Evolutionary conservation across 108 stramenopile genomes (phyloP).

Genomic region (Discostella pseudostelligera): DNA sequence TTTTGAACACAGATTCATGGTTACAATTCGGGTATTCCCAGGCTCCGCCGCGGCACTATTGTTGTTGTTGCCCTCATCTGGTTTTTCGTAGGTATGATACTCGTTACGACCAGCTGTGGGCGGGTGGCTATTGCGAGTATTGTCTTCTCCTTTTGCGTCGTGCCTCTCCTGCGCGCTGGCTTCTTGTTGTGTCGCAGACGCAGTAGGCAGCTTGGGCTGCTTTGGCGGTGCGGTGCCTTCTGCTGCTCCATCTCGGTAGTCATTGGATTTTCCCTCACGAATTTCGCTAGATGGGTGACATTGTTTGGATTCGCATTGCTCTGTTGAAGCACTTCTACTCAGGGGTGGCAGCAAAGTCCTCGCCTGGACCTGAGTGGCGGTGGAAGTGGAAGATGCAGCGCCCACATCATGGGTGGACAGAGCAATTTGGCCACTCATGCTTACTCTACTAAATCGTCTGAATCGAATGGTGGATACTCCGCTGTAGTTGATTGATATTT

Average conservation of each 20-base stretch:
- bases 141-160: background rate
- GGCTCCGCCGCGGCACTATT: background rate
- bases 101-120: background rate
- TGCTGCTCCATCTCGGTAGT: background rate
- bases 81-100: too few relatives aligned
- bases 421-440: conserved; percentile 11
- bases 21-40: background rate
- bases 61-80: too few relatives aligned
- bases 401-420: background rate
- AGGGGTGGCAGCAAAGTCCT: background rate
- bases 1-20: background rate
- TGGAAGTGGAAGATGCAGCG: background rate
- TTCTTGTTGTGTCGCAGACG: conserved; percentile 4
- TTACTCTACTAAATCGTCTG: background rate
- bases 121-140: conserved; percentile 1
- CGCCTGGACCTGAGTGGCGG: background rate
- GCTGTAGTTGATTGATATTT: background rate
- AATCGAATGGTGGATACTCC: background rate
- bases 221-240: background rate
- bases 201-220: too few relatives aligned
- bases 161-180: conserved; percentile 8
- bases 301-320: conserved; percentile 3
- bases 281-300: background rate
- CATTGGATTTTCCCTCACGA: background rate
- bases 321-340: background rate